Percentiles rank a stretch among this genome's conserved stretches.
phyloP scores from a whole-genome alignment of 345 rosid genomes.

The Aquilaria sinensis region DNA sequence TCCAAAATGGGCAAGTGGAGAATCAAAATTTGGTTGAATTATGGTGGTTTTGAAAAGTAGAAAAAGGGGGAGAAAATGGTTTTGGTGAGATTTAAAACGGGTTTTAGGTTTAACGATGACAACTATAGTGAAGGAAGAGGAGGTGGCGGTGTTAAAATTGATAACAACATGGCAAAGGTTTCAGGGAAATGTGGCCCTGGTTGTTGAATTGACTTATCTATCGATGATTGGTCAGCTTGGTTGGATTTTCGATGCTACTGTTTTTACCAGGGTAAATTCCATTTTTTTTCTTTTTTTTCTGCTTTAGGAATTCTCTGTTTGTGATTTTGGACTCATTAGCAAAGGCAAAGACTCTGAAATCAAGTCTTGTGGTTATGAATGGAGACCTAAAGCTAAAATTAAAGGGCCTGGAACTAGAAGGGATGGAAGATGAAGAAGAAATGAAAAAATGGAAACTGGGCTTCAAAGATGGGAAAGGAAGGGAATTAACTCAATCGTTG shows the following conservation, averaged over 20 bases:
- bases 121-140: constrained; percentile 49
- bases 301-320: constrained; percentile 3
- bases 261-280: constrained; percentile 53
- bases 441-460: no score
- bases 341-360: no score
- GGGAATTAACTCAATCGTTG: no score
- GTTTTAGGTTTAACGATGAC: constrained; percentile 61
- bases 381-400: no score
- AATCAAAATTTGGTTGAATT: constrained; percentile 8
- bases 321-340: no score
- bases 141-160: constrained; percentile 48
- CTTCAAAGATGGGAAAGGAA: no score
- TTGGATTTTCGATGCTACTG: constrained; percentile 60
- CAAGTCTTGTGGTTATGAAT: no score
- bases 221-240: constrained; percentile 62
- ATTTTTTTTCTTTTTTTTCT: neutral
- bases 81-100: constrained; percentile 54
- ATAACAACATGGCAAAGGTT: constrained; percentile 49
- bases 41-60: constrained; percentile 27
- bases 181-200: constrained; percentile 77
- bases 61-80: constrained; percentile 37
- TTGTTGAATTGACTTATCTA: constrained; percentile 62
- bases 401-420: no score
- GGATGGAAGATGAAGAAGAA: no score
- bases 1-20: constrained; percentile 21